Evolutionary conservation across 2,329 filamentous ascomycete genomes (phyloP), one percentile per base, ranked within the genome.

Genomic region (Fusarium setosum): DNA sequence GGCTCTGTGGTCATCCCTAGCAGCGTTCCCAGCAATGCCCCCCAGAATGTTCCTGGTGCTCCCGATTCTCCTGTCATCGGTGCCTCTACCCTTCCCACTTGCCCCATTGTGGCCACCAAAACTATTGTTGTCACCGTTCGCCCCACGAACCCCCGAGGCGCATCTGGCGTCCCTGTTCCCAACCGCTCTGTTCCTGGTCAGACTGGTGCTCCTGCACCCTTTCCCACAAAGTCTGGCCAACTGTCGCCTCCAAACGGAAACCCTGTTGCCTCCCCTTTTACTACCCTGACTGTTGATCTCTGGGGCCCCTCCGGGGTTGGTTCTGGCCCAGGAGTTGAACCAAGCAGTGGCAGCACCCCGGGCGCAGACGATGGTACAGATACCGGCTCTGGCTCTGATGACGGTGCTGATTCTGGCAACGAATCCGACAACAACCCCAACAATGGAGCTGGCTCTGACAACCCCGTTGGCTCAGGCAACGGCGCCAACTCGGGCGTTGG

Each of bases 41-140:
- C 56, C 26, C 56, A 47, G 15, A 63, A 63, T 26, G 32, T 53
- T 9, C 55, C 59, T 26, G 55, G 34, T 15, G 42, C 32, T 32
- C 58, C 61, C 10, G 50, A 26, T 23, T 48, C 51, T 24, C 35
- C 49, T 48, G 51, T 21, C 12, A 31, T 29, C 41, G 57, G 41
- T 34, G 37, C 9, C 21, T 56, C 68, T 37, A 65, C 55, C n/a
- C 24, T 68, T 37, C 69, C 74, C 45, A 82, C 77, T 21, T 85
- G 84, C 66, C 74, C 77, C 61, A 59, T 76, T 37, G 69, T 76
- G 57, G 72, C 72, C 8, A 80, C 79, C 32, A 79, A 76, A 32
- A 85, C 83, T 35, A 77, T 85, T 61, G 82, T 84, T 66, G 73
- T 86, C 64, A 85, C 84, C 31, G 74, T 84, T 48, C 76, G 75